These are phyloP conservation scores for Fusarium sp. DNA, from an alignment of 2,329 filamentous ascomycete genomes.

Conservation along the genomic window DNA sequence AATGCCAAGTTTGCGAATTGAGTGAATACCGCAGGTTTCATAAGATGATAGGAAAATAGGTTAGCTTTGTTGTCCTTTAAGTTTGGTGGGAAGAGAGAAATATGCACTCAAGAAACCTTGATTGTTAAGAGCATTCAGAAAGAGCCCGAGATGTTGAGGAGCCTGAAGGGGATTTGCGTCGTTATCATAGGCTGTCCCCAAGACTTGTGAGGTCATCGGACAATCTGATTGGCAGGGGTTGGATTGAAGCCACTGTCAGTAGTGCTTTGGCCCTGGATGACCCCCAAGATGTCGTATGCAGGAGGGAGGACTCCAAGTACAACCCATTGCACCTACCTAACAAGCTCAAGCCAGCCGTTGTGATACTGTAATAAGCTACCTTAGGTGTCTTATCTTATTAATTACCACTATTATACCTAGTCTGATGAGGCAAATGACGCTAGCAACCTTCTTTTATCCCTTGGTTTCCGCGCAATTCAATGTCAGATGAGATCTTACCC, in stretches of 20 bases:
- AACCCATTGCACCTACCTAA: background rate
- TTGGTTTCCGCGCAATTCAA: conserved; percentile 3
- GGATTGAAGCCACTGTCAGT: conserved; percentile 4
- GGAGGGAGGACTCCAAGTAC: conserved; percentile 4
- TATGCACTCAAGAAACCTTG: conserved; percentile 25
- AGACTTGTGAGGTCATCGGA: conserved; percentile 35
- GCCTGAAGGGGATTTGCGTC: conserved; percentile 16
- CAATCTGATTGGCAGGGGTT: conserved; percentile 32
- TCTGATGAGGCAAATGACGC: conserved; percentile 18
- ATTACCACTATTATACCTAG: conserved; percentile 7
- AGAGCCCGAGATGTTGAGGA: conserved; percentile 28
- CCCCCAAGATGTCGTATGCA: conserved; percentile 1
- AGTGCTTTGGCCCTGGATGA: conserved; percentile 3
- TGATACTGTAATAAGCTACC: conserved; percentile 2
- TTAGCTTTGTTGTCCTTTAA: background rate
- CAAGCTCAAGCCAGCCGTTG: conserved; percentile 13
- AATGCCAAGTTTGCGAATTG: background rate
- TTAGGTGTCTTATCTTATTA: background rate
- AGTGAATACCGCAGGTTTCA: background rate
- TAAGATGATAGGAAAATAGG: background rate
- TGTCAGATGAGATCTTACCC: background rate
- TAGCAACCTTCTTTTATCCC: conserved; percentile 1
- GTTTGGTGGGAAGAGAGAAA: conserved; percentile 15
- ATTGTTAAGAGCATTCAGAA: conserved; percentile 35
- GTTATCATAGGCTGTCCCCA: conserved; percentile 39